Evolutionary conservation across 257 asterid species (phyloP), one percentile per base, ranked within the genome.

Genomic region (Dorcoceras hygrometricum): DNA sequence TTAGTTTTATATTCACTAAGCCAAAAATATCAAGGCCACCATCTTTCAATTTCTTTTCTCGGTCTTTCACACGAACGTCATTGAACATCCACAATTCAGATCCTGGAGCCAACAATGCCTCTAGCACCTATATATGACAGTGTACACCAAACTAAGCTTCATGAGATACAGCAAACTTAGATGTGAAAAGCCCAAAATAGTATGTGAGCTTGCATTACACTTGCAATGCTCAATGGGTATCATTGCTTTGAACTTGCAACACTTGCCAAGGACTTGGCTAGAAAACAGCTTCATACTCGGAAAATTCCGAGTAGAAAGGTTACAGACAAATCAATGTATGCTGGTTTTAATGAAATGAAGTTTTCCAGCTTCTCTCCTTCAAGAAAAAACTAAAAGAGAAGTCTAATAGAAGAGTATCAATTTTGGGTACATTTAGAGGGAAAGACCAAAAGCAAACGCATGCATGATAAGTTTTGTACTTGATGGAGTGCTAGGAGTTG

Each of bases 71-170:
- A 24, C 82, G 81, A 64, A 92, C 97, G 81, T 92, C 98, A 62
- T 89, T 92, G 82, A 89, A 86, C 98, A 92, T 87, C 97, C 97
- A 92, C 74, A 92, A 80, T 69, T 92, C 91, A 55, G 98, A 92
- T 68, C 93, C 95, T 23, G 76, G 85, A 72, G 98, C 88, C 82
- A 92, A 74, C 73, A 92, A 79, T 46, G 97, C 97, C 87, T 92
- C 97, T 70, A 87, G 77, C 62, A 87, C 97, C 98, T 89, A 68
- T 65, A 78, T 53, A 31, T 31, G 71, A 51, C 57, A 73, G 39
- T 56, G 65, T 25, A 73, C 16, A 55, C 67, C 28, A 76, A 23
- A 73, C 11, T 53, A 60, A 28, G 39, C 28, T 28, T 16, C 63
- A 26, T 46, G 12, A 71, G 18, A 66, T 58, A 71, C 32, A 71